Evolutionary conservation across 1,139 yeast species (phyloP), one percentile per base, ranked within the genome.

Genomic region (Saccharomyces hybrid): DNA sequence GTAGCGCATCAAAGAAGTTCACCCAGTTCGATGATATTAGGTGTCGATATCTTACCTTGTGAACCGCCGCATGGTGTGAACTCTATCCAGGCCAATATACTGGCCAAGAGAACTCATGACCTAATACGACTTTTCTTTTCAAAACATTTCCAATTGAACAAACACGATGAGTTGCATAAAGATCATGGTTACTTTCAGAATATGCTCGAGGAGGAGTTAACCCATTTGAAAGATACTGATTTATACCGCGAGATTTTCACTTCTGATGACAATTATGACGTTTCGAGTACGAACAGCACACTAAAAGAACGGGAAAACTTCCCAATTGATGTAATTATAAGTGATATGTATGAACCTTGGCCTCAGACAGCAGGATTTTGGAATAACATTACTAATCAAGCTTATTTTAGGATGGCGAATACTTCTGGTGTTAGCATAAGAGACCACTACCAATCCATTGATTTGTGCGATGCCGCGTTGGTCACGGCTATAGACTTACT

Each of bases 381-480:
- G 79, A 81, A 78, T 68, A 80, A 85, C 71, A 86, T 93, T 71
- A 81, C 86, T 77, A 84, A 88, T 75, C 78, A 79, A 61, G 96
- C 97, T 12, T 84, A 80, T 68, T 63, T 67, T 71, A 85, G 90
- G 90, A 81, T 86, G 82, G 84, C 86, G 52, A 85, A 85, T 64
- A 83, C 89, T 2, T 72, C 85, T 14, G 91, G 91, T 19, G 67
- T 83, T 38, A 75, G 79, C 2, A 76, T 82, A 16, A 76, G 80
- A 60, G 91, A 86, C 64, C 91, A 85, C 66, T 70, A 76, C 2
- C 75, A 77, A 53, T 68, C 68, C 1, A 58, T 82, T 80, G 96
- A 91, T 68, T 73, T 93, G 54, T 93, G 97, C 60, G 97, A 93
- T 67, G 96, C 98, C 0, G 91, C 96, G 0, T 73, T 93, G 57